phyloP scores from a whole-genome alignment of 2,329 filamentous ascomycete genomes.

The Acrocalymma vagum region DNA sequence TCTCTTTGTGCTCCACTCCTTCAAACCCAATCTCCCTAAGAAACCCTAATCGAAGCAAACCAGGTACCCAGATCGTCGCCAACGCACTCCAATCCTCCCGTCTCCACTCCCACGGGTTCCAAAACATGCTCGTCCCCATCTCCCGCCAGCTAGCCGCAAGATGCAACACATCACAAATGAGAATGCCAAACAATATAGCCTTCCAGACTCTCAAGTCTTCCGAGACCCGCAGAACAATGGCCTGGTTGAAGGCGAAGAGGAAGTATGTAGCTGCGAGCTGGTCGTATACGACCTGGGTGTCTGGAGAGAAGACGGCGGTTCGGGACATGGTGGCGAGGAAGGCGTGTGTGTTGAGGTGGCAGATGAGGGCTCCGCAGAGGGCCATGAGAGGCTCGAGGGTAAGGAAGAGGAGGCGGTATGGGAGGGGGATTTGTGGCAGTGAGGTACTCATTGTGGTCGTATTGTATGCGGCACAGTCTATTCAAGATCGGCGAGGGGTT shows the following conservation, averaged over 20 bases:
- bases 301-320: constrained; percentile 51
- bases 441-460: constrained; percentile 18
- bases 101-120: constrained; percentile 40
- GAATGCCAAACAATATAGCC: constrained; percentile 69
- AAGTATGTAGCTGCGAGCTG: constrained; percentile 82
- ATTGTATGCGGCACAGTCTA: too few species aligned
- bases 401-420: constrained; percentile 79
- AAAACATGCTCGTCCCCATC: constrained; percentile 36
- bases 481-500: too few species aligned
- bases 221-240: constrained; percentile 74
- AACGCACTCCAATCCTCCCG: constrained; percentile 49
- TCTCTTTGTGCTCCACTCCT: too few species aligned
- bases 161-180: constrained; percentile 79
- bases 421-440: constrained; percentile 52
- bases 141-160: constrained; percentile 57
- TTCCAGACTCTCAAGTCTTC: constrained; percentile 74
- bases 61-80: too few species aligned
- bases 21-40: too few species aligned
- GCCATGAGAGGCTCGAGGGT: constrained; percentile 70
- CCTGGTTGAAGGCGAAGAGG: constrained; percentile 80
- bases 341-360: constrained; percentile 55
- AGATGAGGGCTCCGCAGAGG: constrained; percentile 61
- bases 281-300: constrained; percentile 66
- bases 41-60: too few species aligned
- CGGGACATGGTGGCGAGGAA: constrained; percentile 72